phyloP scores from a whole-genome alignment of 1,139 yeast species.

The Scheffersomyces segobiensis region DNA sequence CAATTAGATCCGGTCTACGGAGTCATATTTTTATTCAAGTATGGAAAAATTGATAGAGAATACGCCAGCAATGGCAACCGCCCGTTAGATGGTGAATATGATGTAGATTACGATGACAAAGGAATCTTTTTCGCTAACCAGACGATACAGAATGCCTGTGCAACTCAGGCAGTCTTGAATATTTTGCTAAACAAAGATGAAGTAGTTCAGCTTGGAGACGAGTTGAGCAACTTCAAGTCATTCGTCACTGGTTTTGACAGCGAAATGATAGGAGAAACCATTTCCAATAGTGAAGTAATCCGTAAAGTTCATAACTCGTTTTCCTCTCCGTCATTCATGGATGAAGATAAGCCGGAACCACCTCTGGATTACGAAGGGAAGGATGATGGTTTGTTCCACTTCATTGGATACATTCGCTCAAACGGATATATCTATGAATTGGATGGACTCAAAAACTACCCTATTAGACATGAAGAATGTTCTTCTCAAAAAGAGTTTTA shows the following conservation, averaged over 20 bases:
- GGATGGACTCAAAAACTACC: conserved; percentile 64
- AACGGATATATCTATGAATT: conserved; percentile 59
- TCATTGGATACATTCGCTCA: conserved; percentile 54
- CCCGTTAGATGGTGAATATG: conserved; percentile 50
- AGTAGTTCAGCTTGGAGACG: conserved; percentile 49
- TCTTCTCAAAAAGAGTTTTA: conserved; percentile 41
- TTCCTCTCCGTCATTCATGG: conserved; percentile 55
- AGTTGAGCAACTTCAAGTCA: conserved; percentile 47
- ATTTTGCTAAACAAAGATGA: conserved; percentile 45
- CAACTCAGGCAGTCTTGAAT: conserved; percentile 75
- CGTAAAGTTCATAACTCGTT: conserved; percentile 66
- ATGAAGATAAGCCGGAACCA: conserved; percentile 40
- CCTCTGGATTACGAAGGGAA: conserved; percentile 36
- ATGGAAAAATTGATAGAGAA: conserved; percentile 41
- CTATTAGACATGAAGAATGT: conserved; percentile 55
- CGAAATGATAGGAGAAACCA: conserved; percentile 61
- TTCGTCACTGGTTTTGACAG: conserved; percentile 60
- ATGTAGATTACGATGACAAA: conserved; percentile 33
- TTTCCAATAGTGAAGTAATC: conserved; percentile 61
- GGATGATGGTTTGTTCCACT: conserved; percentile 62
- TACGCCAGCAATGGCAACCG: conserved; percentile 25
- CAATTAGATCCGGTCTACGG: conserved; percentile 54
- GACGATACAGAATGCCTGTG: conserved; percentile 71
- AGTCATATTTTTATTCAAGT: conserved; percentile 64
- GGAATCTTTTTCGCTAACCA: conserved; percentile 64